Evolutionary conservation across 352 stramenopile species (phyloP).

Genomic region (Thraustochytrium striatum): DNA sequence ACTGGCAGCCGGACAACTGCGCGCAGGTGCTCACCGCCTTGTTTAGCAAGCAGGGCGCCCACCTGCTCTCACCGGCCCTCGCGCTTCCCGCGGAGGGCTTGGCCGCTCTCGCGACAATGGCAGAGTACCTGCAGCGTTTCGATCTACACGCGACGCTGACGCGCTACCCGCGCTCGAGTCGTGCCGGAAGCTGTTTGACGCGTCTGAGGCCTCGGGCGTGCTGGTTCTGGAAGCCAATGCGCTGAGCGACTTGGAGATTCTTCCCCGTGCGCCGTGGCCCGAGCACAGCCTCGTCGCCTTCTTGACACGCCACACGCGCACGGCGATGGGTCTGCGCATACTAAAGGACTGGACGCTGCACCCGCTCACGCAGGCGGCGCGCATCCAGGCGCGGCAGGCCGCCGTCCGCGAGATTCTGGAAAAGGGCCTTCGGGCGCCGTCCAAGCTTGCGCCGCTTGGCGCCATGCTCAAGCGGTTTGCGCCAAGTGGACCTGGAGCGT

Average conservation of each 20-base stretch:
- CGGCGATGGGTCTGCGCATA: constrained; percentile 68
- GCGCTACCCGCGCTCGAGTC: no score
- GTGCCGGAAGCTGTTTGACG: no score
- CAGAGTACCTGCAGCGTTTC: no score
- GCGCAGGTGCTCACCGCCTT: background rate
- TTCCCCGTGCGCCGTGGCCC: background rate
- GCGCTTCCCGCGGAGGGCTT: background rate
- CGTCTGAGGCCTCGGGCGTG: no score
- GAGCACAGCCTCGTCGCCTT: constrained; percentile 1
- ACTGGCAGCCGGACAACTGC: background rate
- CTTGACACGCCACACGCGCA: constrained; percentile 50
- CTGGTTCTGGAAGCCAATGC: constrained; percentile 1
- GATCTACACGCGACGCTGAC: no score
- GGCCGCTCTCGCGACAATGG: background rate
- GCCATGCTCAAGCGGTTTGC: constrained; percentile 1
- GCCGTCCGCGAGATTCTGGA: constrained; percentile 75
- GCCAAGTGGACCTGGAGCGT: constrained; percentile 35
- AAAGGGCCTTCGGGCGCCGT: constrained; percentile 64
- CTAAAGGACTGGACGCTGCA: constrained; percentile 78
- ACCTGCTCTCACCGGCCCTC: background rate
- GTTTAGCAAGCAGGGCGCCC: background rate
- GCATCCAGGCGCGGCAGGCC: constrained; percentile 68
- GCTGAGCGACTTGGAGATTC: constrained; percentile 35
- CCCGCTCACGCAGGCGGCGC: constrained; percentile 65
- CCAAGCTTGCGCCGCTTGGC: constrained; percentile 52